Conservation (phyloP, 257 asterid species). For the Salvia miltiorrhiza region DNA sequence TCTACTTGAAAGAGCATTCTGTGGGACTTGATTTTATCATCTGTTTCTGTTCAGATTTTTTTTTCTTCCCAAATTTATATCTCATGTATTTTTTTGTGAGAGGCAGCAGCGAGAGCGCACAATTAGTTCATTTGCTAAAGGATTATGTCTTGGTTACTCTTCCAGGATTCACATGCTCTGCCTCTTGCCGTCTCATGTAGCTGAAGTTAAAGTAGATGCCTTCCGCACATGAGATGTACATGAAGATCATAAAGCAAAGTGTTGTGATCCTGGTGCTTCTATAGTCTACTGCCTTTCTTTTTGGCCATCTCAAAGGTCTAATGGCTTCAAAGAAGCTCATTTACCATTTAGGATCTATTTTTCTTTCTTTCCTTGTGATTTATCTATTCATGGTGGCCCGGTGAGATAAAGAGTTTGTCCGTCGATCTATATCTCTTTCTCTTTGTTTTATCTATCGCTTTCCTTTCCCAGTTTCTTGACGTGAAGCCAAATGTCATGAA, state of each 20-base stretch:
- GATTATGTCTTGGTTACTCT: constrained; percentile 41
- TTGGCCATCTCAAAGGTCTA: constrained; percentile 31
- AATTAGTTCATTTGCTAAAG: constrained; percentile 35
- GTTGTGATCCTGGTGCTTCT: constrained; percentile 44
- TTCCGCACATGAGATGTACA: constrained; percentile 54
- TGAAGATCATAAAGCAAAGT: constrained; percentile 43
- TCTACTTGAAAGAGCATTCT: constrained; percentile 8
- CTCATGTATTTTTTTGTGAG: constrained; percentile 13
- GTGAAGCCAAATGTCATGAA: constrained; percentile 2
- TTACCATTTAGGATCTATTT: constrained; percentile 37
- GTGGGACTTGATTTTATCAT: not conserved
- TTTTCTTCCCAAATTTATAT: not conserved
- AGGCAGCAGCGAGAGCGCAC: constrained; percentile 24
- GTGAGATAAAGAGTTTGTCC: constrained; percentile 18
- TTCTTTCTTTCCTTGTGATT: constrained; percentile 36
- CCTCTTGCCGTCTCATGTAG: constrained; percentile 65
- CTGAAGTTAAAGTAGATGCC: constrained; percentile 49
- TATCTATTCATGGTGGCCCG: constrained; percentile 36
- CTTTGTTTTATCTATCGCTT: not conserved
- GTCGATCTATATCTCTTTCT: not conserved
- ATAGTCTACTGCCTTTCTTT: constrained; percentile 28
- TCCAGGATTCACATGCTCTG: constrained; percentile 76
- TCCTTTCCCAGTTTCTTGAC: not conserved
- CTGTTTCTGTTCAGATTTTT: not conserved
- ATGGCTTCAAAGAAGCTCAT: constrained; percentile 33